phyloP scores from a whole-genome alignment of 176 grass and related monocot genomes.

The Dendrocalamus sinicus region DNA sequence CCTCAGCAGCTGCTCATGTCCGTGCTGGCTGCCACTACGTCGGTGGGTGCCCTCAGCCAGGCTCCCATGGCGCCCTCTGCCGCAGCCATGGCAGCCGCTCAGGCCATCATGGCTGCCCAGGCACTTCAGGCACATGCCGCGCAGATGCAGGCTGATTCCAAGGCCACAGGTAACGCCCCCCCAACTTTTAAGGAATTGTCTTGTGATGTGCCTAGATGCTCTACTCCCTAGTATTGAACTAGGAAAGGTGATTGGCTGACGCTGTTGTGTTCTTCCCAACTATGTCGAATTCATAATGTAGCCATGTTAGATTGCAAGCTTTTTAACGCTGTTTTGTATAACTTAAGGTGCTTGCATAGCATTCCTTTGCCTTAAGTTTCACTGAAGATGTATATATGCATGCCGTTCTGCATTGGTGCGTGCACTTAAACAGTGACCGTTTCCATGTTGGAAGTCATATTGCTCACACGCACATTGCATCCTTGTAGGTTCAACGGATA shows the following conservation, averaged over 20 bases:
- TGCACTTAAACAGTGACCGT: neutral
- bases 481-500: slow-evolving; percentile 64
- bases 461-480: slow-evolving; percentile 24
- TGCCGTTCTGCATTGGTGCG: neutral
- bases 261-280: neutral
- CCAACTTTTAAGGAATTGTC: neutral
- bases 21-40: slow-evolving; percentile 60
- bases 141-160: slow-evolving; percentile 65
- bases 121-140: slow-evolving; percentile 85
- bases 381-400: neutral
- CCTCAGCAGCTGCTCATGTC: slow-evolving; percentile 84
- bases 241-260: neutral
- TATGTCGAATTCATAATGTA: neutral
- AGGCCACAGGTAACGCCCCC: slow-evolving; percentile 46
- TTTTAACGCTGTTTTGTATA: neutral
- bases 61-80: slow-evolving; percentile 83
- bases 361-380: neutral
- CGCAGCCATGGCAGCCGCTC: slow-evolving; percentile 92
- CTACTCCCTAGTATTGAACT: slow-evolving; percentile 15
- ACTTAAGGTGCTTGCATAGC: neutral
- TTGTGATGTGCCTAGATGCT: neutral
- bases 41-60: slow-evolving; percentile 66
- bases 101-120: slow-evolving; percentile 94
- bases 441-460: neutral
- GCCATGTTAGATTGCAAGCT: neutral